phyloP scores from a whole-genome alignment of 306 rosid genomes.

The Cucumis melo region DNA sequence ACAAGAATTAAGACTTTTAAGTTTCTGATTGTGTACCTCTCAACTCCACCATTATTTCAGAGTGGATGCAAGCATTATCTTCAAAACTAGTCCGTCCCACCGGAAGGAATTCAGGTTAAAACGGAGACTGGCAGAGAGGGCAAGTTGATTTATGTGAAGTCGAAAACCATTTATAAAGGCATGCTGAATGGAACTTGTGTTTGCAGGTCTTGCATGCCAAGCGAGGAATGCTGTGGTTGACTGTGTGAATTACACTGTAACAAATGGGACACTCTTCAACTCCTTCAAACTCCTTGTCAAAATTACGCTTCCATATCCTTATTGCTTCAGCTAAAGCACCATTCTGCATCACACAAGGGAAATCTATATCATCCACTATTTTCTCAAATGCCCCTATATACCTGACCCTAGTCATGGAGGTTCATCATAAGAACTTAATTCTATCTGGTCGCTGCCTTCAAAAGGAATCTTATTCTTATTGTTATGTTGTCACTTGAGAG shows the following conservation, averaged over 20 bases:
- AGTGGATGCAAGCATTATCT: neutral
- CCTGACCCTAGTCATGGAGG: neutral
- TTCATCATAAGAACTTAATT: neutral
- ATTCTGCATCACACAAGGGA: conserved; percentile 45
- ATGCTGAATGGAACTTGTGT: conserved; percentile 93
- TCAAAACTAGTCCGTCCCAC: neutral
- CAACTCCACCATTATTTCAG: neutral
- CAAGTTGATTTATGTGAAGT: conserved; percentile 96
- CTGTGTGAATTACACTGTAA: conserved; percentile 89
- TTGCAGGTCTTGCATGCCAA: conserved; percentile 98
- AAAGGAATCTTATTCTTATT: neutral
- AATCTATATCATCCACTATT: conserved; percentile 10
- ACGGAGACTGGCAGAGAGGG: conserved; percentile 92
- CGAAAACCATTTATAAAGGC: conserved; percentile 90
- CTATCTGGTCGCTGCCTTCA: neutral
- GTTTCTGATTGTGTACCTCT: neutral
- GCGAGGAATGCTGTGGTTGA: conserved; percentile 81
- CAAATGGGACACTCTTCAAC: conserved; percentile 97
- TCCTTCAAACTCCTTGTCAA: conserved; percentile 96
- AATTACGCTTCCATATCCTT: conserved; percentile 83
- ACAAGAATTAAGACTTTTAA: neutral
- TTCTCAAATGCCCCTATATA: neutral
- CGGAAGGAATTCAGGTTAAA: conserved; percentile 21
- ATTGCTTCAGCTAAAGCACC: conserved; percentile 96
- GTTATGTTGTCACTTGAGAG: neutral